phyloP scores from a whole-genome alignment of 306 rosid species.

The Acacia confusa region DNA sequence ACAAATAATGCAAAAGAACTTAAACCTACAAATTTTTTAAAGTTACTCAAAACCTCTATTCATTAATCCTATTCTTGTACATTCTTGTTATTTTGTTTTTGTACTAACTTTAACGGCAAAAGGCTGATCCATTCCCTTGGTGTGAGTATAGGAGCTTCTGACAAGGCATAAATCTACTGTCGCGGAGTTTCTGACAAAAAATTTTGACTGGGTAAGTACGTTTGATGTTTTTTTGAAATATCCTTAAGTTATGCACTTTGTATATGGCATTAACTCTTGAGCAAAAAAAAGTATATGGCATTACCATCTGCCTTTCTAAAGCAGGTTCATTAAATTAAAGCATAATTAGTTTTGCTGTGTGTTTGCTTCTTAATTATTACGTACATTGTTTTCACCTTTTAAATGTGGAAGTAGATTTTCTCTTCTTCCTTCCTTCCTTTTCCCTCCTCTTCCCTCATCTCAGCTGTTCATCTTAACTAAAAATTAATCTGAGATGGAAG shows the following conservation, averaged over 20 bases:
- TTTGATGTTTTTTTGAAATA: slow-evolving; percentile 2
- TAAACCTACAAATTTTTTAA: background rate
- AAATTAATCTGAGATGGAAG: too few species aligned
- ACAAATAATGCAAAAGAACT: background rate
- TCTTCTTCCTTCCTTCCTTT: too few species aligned
- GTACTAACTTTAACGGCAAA: background rate
- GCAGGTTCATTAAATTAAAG: background rate
- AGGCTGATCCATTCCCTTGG: slow-evolving; percentile 16
- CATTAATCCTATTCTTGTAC: background rate
- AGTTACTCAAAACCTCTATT: background rate
- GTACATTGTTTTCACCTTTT: background rate
- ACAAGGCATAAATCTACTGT: slow-evolving; percentile 92
- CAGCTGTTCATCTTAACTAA: too few species aligned
- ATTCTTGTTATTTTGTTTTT: slow-evolving; percentile 4
- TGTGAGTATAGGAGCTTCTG: slow-evolving; percentile 70
- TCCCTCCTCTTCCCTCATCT: too few species aligned
- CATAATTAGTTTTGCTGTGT: background rate
- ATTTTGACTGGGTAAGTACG: slow-evolving; percentile 73
- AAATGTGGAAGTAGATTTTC: too few species aligned
- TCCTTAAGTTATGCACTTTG: background rate
- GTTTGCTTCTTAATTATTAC: background rate
- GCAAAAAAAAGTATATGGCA: too few species aligned
- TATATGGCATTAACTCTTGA: background rate
- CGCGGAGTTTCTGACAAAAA: slow-evolving; percentile 67
- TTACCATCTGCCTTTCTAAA: background rate